Evolutionary conservation across 108 stramenopile genomes (phyloP).

Genomic region (Asterionellopsis glacialis): DNA sequence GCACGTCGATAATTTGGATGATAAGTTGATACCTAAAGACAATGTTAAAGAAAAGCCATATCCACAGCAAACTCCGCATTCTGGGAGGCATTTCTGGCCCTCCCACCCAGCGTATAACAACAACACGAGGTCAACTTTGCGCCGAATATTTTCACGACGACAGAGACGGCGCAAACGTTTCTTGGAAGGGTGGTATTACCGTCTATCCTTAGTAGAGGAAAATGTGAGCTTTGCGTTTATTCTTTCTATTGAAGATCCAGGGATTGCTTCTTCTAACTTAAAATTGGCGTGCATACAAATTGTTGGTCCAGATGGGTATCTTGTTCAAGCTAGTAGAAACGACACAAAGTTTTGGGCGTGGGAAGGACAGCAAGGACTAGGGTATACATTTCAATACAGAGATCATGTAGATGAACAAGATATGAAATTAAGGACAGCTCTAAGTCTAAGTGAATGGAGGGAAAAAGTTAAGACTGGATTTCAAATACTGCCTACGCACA

Average conservation of each 20-base stretch:
- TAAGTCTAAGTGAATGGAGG: constrained; percentile 40
- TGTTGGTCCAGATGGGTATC: constrained; percentile 78
- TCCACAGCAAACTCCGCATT: constrained; percentile 62
- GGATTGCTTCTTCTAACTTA: constrained; percentile 40
- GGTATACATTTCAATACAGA: constrained; percentile 67
- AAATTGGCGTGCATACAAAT: constrained; percentile 68
- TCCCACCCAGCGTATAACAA: constrained; percentile 57
- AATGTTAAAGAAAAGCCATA: not conserved
- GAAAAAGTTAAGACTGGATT: constrained; percentile 61
- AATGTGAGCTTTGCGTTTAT: constrained; percentile 80
- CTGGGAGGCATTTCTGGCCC: constrained; percentile 74
- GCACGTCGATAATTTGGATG: too few relatives aligned
- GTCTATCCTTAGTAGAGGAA: constrained; percentile 52
- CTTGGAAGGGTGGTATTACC: constrained; percentile 90
- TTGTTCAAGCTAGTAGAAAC: constrained; percentile 69
- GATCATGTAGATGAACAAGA: constrained; percentile 8
- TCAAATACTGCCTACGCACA: constrained; percentile 62
- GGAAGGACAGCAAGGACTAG: constrained; percentile 60
- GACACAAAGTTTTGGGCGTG: constrained; percentile 80
- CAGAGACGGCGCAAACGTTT: constrained; percentile 38
- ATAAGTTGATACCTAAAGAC: not conserved
- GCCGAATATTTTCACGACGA: not conserved
- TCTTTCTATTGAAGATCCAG: constrained; percentile 80
- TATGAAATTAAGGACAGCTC: too few relatives aligned
- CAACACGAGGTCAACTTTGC: constrained; percentile 2